These are phyloP conservation scores for Vitis amurensis DNA, from an alignment of 164 flowering plant species.

Conservation along the genomic window DNA sequence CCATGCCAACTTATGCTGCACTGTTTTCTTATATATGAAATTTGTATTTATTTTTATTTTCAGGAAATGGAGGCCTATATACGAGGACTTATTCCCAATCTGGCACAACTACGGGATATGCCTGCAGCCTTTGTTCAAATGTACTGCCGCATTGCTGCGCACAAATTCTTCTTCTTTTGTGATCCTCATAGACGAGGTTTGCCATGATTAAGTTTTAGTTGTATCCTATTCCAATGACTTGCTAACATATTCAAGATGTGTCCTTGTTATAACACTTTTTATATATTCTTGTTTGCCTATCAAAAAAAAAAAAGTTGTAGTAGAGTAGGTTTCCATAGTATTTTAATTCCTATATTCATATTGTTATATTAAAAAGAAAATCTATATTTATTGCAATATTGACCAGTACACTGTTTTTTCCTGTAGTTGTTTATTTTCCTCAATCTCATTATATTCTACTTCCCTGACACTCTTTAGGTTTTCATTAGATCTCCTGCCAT, in stretches of 20 bases:
- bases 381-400: no score
- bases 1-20: background rate
- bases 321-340: no score
- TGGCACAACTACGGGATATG: conserved; percentile 96
- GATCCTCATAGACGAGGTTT: conserved; percentile 97
- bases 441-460: no score
- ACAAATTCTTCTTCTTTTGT: conserved; percentile 96
- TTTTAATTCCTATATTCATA: no score
- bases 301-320: no score
- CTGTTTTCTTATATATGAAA: background rate
- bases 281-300: no score
- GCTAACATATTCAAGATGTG: no score
- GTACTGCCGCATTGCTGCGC: conserved; percentile 97
- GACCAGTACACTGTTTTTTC: no score
- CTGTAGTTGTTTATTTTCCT: no score
- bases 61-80: conserved; percentile 98
- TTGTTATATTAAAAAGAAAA: no score
- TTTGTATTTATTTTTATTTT: conserved; percentile 7
- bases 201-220: conserved; percentile 4
- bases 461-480: background rate
- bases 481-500: background rate
- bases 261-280: no score
- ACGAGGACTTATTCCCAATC: conserved; percentile 92
- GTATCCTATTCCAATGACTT: background rate
- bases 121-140: conserved; percentile 78